Base-by-base conservation (phyloP, 345 rosid genomes). In the Populus nigra region DNA sequence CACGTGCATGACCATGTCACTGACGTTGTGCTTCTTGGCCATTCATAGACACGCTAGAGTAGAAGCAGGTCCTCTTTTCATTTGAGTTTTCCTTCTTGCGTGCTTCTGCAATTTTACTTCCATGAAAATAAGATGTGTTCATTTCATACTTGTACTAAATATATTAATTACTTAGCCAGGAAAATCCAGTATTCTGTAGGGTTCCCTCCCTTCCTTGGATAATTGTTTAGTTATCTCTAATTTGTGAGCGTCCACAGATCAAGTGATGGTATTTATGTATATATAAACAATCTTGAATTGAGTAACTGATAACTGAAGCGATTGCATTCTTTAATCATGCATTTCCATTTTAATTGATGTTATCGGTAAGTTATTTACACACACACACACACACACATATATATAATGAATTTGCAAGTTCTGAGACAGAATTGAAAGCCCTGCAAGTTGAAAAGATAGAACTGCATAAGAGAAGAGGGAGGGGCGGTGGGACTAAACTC, bases 21-120 rank as follows among this genome's bases (percentile, higher is more conserved):
- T 87, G 47, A 75, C 85, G 55, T 63, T 85, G 41, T 87, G 92
- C 77, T 65, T 85, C 80, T 27, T 86, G 39, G 84, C 88, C 73
- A 9, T 83, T 31, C 88, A 84, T 22, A 73, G 33, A 18, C 86
- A 82, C 62, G 38, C 79, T 10, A 68, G 75, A 27, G 69, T 79
- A 15, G 84, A 78, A 22, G 47, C 76, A 50, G 84, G 83, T 69
- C 67, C 83, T 78, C 77, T 83, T 68, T 78, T 72, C 55, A 25
- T 84, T 75, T 84, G 77, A 80, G 31, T 59, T 33, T 45, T 5
- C 15, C 25, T 67, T 71, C 47, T 43, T 43, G 47, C 47, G 13
- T 43, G 12, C 47, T 43, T 43, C 47, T 43, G 47, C 47, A 12
- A 43, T 43, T 11, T 15, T n/a, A 3, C 62, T 57, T 9, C 62